Conservation (phyloP, 108 stramenopile species). For the Mayamaea pseudoterrestris region DNA sequence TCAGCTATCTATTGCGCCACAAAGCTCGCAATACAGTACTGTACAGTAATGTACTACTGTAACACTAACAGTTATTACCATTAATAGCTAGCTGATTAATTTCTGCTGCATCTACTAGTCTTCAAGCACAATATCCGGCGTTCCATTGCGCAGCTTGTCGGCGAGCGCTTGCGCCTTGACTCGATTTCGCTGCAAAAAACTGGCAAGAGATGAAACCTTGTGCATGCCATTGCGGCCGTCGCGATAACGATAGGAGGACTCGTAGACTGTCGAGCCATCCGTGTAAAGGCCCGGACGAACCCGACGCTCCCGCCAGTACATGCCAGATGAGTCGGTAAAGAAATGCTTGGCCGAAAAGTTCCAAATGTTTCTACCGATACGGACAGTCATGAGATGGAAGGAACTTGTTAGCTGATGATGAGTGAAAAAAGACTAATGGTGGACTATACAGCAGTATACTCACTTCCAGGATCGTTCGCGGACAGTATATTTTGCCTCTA, state of each 20-base stretch:
- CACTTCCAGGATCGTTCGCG: conserved; percentile 64
- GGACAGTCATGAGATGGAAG: conserved; percentile 1
- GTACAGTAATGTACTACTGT: too few species aligned
- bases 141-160: conserved; percentile 47
- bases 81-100: too few species aligned
- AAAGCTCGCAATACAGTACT: too few species aligned
- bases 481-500: conserved; percentile 42
- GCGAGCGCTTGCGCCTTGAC: conserved; percentile 33
- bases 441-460: conserved; percentile 4
- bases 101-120: too few species aligned
- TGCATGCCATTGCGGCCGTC: conserved; percentile 80
- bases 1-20: too few species aligned
- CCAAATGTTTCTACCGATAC: conserved; percentile 49
- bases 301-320: conserved; percentile 78
- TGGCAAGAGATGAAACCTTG: conserved; percentile 32
- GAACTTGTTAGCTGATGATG: background rate
- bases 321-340: conserved; percentile 68
- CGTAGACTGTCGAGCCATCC: conserved; percentile 63
- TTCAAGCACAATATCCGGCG: conserved; percentile 74
- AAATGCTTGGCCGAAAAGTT: conserved; percentile 75
- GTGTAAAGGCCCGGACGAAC: conserved; percentile 74
- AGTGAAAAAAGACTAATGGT: background rate
- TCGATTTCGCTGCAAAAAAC: conserved; percentile 34
- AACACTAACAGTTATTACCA: too few species aligned
- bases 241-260: conserved; percentile 59